These are phyloP conservation scores for Colletotrichum sp. DNA, from an alignment of 2,329 filamentous ascomycete species.

Conservation along the genomic window DNA sequence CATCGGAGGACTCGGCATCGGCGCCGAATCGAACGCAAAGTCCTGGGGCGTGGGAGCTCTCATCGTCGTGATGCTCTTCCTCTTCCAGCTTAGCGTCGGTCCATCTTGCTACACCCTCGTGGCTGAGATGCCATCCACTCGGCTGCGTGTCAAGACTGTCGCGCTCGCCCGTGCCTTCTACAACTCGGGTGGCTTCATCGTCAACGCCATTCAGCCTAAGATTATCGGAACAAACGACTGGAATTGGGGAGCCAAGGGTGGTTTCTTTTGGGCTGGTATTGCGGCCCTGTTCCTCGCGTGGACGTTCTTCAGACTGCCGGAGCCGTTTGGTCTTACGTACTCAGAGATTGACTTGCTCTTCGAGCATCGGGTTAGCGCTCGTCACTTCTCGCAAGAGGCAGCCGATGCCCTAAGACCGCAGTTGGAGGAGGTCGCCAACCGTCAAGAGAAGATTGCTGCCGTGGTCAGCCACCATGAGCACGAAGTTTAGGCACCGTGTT, in stretches of 20 bases:
- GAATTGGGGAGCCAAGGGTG: constrained; percentile 34
- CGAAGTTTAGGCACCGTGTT: not conserved
- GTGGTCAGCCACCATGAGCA: constrained; percentile 14
- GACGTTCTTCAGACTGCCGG: constrained; percentile 34
- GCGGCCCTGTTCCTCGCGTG: constrained; percentile 32
- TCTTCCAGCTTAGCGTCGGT: constrained; percentile 41
- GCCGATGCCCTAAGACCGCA: constrained; percentile 19
- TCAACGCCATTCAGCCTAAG: constrained; percentile 24
- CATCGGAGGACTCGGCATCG: constrained; percentile 36
- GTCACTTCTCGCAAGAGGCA: constrained; percentile 17
- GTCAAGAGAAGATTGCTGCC: constrained; percentile 13
- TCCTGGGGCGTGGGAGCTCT: constrained; percentile 42
- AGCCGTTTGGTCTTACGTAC: constrained; percentile 29
- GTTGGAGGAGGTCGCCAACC: constrained; percentile 21
- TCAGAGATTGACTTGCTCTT: constrained; percentile 30
- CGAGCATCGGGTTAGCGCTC: constrained; percentile 24
- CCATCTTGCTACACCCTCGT: constrained; percentile 50
- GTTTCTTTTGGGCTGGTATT: constrained; percentile 32
- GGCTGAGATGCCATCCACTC: constrained; percentile 48
- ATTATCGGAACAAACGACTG: constrained; percentile 24
- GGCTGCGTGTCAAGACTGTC: constrained; percentile 51
- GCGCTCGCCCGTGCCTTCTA: constrained; percentile 47
- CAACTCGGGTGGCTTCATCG: constrained; percentile 45
- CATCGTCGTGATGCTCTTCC: constrained; percentile 47
- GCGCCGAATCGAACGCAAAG: constrained; percentile 36